phyloP scores from a whole-genome alignment of 75 land plant species.

The Picea glauca region DNA sequence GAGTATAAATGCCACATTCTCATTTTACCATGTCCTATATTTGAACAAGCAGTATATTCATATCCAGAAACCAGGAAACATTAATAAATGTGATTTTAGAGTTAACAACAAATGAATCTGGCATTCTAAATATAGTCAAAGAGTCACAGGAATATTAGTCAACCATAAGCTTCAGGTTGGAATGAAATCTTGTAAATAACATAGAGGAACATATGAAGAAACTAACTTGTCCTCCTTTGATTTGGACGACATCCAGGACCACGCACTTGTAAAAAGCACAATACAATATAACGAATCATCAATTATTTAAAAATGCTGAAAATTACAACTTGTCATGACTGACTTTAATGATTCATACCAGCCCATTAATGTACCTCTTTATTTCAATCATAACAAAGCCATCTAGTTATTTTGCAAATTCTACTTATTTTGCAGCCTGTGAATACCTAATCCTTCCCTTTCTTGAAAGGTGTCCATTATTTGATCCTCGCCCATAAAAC shows the following conservation, averaged over 20 bases:
- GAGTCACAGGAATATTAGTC: too few relatives aligned
- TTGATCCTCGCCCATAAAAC: background rate
- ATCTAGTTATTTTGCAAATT: background rate
- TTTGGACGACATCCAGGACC: background rate
- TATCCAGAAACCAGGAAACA: too few relatives aligned
- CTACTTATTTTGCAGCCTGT: background rate
- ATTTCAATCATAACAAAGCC: background rate
- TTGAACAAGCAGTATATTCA: too few relatives aligned
- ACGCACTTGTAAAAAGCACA: background rate
- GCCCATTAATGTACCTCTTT: background rate
- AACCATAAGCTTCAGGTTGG: background rate
- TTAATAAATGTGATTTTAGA: too few relatives aligned
- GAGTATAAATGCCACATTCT: too few relatives aligned
- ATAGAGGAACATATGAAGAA: background rate
- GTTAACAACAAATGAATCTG: too few relatives aligned
- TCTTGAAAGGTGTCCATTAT: background rate
- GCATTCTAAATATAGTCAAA: too few relatives aligned
- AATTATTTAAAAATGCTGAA: background rate
- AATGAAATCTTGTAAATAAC: conserved; percentile 1
- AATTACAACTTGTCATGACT: background rate
- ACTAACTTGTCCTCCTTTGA: background rate
- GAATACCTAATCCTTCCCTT: background rate
- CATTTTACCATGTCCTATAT: too few relatives aligned
- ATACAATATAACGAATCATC: background rate
- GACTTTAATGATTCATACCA: background rate